Conservation (phyloP, 2,329 filamentous ascomycete genomes). For the Xylariaceae sp. region DNA sequence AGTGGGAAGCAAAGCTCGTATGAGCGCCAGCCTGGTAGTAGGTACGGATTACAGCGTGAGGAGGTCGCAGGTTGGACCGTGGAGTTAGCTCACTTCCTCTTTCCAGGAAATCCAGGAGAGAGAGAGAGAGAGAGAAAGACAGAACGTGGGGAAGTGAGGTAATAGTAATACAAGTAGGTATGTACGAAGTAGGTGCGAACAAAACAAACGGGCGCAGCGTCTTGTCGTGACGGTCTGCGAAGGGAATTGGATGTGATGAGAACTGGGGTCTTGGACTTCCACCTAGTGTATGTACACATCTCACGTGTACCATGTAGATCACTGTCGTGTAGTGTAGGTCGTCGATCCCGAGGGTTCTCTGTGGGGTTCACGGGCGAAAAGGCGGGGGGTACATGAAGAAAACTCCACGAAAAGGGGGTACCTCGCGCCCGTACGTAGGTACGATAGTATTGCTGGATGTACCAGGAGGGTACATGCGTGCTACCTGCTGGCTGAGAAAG, state of each 20-base stretch:
- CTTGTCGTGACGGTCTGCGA: neutral
- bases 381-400: neutral
- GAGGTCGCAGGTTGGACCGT: neutral
- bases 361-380: neutral
- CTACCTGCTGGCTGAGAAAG: neutral
- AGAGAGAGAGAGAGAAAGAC: neutral
- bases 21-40: neutral
- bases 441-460: neutral
- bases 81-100: neutral
- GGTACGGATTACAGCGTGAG: neutral
- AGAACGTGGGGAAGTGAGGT: too few relatives aligned
- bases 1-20: constrained; percentile 1
- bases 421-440: neutral
- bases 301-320: neutral
- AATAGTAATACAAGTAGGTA: too few relatives aligned
- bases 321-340: neutral
- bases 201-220: too few relatives aligned
- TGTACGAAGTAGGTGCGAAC: too few relatives aligned
- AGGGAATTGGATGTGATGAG: neutral
- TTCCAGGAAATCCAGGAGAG: neutral
- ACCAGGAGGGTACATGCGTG: neutral
- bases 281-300: neutral
- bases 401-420: neutral
- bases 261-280: neutral
- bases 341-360: neutral